Evolutionary conservation across 306 rosid genomes (phyloP).

Genomic region (Ceratonia siliqua): DNA sequence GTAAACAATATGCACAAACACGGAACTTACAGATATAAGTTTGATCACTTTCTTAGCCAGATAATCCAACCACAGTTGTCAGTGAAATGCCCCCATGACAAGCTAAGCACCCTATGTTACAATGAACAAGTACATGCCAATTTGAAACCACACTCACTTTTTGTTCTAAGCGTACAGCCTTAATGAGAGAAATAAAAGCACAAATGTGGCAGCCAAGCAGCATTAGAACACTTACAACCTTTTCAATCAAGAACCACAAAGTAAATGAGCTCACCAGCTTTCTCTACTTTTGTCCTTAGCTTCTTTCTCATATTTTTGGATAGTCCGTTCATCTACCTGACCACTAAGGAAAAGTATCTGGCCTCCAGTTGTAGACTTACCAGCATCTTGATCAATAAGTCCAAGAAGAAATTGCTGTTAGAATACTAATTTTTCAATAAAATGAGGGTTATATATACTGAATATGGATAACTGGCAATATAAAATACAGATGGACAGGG

Average conservation of each 20-base stretch:
- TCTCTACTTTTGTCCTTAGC: constrained; percentile 99
- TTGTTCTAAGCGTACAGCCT: no score
- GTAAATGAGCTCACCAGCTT: constrained; percentile 77
- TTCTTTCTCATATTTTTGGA: constrained; percentile 96
- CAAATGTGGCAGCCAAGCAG: no score
- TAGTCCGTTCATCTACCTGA: constrained; percentile 96
- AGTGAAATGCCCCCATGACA: no score
- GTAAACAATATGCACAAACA: not conserved
- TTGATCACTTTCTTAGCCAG: not conserved
- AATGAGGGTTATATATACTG: not conserved
- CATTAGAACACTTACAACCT: not conserved
- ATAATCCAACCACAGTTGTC: not conserved
- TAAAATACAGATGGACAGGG: not conserved
- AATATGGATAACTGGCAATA: not conserved
- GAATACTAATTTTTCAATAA: not conserved
- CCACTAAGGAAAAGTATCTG: constrained; percentile 98
- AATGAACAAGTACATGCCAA: no score
- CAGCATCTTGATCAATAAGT: constrained; percentile 71
- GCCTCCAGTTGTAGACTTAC: constrained; percentile 97
- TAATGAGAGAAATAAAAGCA: no score
- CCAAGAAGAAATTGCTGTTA: constrained; percentile 21
- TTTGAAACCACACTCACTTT: no score
- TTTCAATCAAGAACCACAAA: constrained; percentile 7
- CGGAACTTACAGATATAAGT: not conserved
- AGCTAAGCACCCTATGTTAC: no score